A percentile compares a stretch with the other conserved stretches of the same genome.
Conservation (phyloP, 2,329 filamentous ascomycete genomes). For the Aureobasidium leucospermi region DNA sequence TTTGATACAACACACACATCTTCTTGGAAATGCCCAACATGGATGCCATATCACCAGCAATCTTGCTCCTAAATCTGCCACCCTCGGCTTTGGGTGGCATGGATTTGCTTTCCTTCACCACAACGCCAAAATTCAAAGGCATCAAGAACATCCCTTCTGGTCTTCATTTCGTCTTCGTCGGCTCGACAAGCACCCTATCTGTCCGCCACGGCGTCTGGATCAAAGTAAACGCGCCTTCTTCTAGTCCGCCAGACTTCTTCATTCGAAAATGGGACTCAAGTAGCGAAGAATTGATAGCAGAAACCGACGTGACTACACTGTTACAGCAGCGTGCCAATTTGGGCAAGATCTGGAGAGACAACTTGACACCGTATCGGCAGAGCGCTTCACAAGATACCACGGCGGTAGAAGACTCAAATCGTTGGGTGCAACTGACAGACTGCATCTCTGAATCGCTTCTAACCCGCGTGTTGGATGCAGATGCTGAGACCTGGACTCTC, state of each 20-base stretch:
- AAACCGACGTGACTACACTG: conserved; percentile 34
- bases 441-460: conserved; percentile 43
- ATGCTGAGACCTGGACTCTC: conserved; percentile 46
- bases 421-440: conserved; percentile 49
- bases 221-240: conserved; percentile 30
- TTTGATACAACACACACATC: too few relatives aligned
- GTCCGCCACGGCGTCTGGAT: conserved; percentile 58
- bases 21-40: neutral
- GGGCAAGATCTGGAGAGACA: conserved; percentile 48
- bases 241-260: conserved; percentile 35
- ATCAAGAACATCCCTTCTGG: conserved; percentile 52
- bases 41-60: conserved; percentile 18
- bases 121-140: conserved; percentile 53
- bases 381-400: conserved; percentile 29
- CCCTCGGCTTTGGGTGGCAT: conserved; percentile 46
- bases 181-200: conserved; percentile 50
- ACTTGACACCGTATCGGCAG: conserved; percentile 42
- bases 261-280: conserved; percentile 50
- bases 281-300: conserved; percentile 39
- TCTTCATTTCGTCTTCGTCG: conserved; percentile 55
- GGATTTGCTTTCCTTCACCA: conserved; percentile 54
- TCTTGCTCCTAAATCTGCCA: conserved; percentile 39
- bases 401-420: conserved; percentile 34
- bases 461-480: conserved; percentile 42
- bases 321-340: conserved; percentile 50